Conservation (phyloP, 441 rosid genomes). For the Raphanus hybrid region DNA sequence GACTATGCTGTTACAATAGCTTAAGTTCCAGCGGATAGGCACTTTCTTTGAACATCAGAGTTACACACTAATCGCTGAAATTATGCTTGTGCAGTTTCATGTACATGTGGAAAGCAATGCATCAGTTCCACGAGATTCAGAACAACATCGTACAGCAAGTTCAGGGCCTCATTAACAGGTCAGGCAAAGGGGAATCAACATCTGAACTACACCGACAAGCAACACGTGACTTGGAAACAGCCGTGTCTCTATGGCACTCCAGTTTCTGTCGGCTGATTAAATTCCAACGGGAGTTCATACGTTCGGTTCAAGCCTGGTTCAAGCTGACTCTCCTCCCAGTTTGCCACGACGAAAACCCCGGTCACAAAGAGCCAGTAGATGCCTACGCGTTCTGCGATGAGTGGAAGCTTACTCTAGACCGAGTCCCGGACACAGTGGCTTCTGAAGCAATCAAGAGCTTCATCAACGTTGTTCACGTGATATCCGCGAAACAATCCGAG, state of each 20-base stretch:
- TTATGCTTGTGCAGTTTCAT: constrained; percentile 61
- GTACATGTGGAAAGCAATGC: constrained; percentile 96
- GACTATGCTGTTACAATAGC: constrained; percentile 7
- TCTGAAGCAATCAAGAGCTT: constrained; percentile 98
- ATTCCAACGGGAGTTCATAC: constrained; percentile 80
- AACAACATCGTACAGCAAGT: constrained; percentile 92
- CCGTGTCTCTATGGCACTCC: constrained; percentile 87
- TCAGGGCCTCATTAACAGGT: constrained; percentile 77
- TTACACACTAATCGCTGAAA: neutral
- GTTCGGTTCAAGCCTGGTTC: constrained; percentile 86
- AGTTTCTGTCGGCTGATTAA: constrained; percentile 80
- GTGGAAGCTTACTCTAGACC: constrained; percentile 91
- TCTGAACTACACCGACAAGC: constrained; percentile 90
- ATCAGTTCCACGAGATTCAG: constrained; percentile 84
- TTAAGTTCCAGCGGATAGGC: neutral
- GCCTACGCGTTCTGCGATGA: constrained; percentile 81
- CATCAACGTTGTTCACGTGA: constrained; percentile 76
- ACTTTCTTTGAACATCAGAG: neutral
- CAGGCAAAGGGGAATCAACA: constrained; percentile 78
- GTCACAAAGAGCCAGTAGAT: constrained; percentile 51
- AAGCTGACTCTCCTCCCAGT: constrained; percentile 81
- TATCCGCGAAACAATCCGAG: constrained; percentile 71
- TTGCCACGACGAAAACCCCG: constrained; percentile 58
- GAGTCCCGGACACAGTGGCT: constrained; percentile 97
- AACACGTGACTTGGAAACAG: constrained; percentile 87